phyloP scores from a whole-genome alignment of 352 stramenopile genomes.

The Phytophthora uliginosa region DNA sequence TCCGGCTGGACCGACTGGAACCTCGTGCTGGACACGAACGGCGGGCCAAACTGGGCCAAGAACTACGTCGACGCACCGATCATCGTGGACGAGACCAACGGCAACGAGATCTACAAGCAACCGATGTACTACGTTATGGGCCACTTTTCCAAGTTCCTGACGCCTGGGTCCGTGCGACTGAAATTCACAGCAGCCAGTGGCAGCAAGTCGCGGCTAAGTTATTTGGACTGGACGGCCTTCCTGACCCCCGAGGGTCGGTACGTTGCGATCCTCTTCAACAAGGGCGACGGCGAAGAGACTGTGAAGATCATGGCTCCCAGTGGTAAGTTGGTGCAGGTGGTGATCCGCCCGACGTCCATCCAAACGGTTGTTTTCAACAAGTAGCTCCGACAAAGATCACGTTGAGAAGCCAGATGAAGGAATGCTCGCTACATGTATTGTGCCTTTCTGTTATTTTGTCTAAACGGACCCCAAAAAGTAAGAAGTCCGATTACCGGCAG shows the following conservation, averaged over 20 bases:
- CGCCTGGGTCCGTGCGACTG: slow-evolving; percentile 53
- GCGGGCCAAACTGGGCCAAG: slow-evolving; percentile 80
- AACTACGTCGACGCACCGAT: slow-evolving; percentile 87
- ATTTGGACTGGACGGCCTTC: slow-evolving; percentile 58
- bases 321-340: slow-evolving; percentile 47
- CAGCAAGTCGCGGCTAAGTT: slow-evolving; percentile 26
- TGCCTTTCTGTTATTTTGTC: too few relatives aligned
- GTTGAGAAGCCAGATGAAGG: too few relatives aligned
- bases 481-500: too few relatives aligned
- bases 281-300: slow-evolving; percentile 42
- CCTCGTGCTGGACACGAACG: slow-evolving; percentile 72
- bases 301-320: slow-evolving; percentile 53
- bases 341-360: slow-evolving; percentile 50
- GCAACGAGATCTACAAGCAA: slow-evolving; percentile 83
- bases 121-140: slow-evolving; percentile 86
- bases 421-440: too few relatives aligned
- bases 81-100: slow-evolving; percentile 63
- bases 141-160: slow-evolving; percentile 80
- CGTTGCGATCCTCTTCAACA: slow-evolving; percentile 53
- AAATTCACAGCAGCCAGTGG: slow-evolving; percentile 36
- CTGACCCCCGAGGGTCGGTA: slow-evolving; percentile 51
- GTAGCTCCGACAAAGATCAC: slow-evolving; percentile 2
- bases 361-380: slow-evolving; percentile 57
- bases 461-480: too few relatives aligned
- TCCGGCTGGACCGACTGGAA: slow-evolving; percentile 93